Conservation (phyloP, 2,329 filamentous ascomycete species). For the Pseudogymnoascus destructans region DNA sequence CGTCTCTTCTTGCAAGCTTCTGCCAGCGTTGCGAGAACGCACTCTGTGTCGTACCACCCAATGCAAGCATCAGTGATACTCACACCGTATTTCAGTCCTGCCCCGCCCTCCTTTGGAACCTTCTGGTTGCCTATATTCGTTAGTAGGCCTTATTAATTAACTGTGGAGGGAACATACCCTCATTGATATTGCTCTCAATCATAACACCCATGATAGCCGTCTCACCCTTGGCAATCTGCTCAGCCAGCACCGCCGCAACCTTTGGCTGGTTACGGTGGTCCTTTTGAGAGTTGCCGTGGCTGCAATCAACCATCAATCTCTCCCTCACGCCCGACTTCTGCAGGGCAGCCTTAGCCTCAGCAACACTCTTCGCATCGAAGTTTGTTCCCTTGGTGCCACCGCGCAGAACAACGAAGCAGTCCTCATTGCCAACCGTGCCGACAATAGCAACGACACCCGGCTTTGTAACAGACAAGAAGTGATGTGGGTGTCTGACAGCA, state of each 20-base stretch:
- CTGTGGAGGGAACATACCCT: constrained; percentile 43
- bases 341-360: constrained; percentile 68
- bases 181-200: constrained; percentile 96
- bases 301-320: constrained; percentile 94
- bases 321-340: constrained; percentile 59
- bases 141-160: constrained; percentile 5
- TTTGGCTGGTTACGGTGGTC: constrained; percentile 96
- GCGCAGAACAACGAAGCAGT: constrained; percentile 92
- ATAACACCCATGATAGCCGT: constrained; percentile 88
- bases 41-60: constrained; percentile 78
- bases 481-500: constrained; percentile 80
- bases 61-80: constrained; percentile 98
- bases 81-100: constrained; percentile 80
- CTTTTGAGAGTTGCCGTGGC: constrained; percentile 91
- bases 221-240: constrained; percentile 78
- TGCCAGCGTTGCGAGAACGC: constrained; percentile 64
- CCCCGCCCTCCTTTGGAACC: constrained; percentile 74
- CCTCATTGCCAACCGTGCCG: constrained; percentile 85
- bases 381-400: constrained; percentile 91
- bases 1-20: constrained; percentile 60
- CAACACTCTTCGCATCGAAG: constrained; percentile 76
- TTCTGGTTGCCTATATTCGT: constrained; percentile 63
- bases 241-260: constrained; percentile 68
- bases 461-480: constrained; percentile 96
- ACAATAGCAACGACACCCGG: constrained; percentile 91